Evolutionary conservation across 2,329 filamentous ascomycete genomes (phyloP).

Genomic region (Thyridium curvatum): DNA sequence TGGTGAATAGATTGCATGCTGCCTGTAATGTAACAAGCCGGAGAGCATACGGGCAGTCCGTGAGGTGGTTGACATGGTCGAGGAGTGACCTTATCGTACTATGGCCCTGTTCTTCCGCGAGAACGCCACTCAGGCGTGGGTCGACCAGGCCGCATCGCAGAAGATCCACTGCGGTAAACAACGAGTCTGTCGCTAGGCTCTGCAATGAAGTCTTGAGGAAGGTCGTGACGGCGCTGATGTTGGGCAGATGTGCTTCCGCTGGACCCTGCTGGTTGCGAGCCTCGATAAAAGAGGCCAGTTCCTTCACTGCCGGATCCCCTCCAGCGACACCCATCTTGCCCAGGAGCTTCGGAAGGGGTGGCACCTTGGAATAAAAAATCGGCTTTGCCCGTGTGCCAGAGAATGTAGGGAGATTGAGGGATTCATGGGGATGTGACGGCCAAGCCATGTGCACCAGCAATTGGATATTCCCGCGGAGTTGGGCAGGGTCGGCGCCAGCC

Average conservation of each 20-base stretch:
- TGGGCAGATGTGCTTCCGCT: slow-evolving; percentile 63
- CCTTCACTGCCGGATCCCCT: slow-evolving; percentile 53
- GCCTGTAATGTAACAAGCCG: slow-evolving; percentile 80
- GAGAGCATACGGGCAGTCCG: slow-evolving; percentile 68
- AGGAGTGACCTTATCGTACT: slow-evolving; percentile 58
- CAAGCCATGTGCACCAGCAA: slow-evolving; percentile 70
- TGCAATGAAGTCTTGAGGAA: slow-evolving; percentile 52
- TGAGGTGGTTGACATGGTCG: slow-evolving; percentile 48
- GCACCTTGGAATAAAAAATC: slow-evolving; percentile 69
- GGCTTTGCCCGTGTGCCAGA: slow-evolving; percentile 57
- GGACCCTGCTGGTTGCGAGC: slow-evolving; percentile 49
- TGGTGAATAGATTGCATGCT: slow-evolving; percentile 78
- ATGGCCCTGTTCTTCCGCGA: slow-evolving; percentile 67
- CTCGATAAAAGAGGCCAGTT: slow-evolving; percentile 67
- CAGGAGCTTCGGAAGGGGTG: slow-evolving; percentile 75
- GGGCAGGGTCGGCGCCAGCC: slow-evolving; percentile 66
- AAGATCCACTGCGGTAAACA: slow-evolving; percentile 83
- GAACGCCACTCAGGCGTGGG: slow-evolving; percentile 71
- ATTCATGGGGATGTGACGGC: slow-evolving; percentile 69
- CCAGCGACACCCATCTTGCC: slow-evolving; percentile 64
- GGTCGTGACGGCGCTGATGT: slow-evolving; percentile 57
- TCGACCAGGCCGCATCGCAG: slow-evolving; percentile 74
- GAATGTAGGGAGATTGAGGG: slow-evolving; percentile 64
- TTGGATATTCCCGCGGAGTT: slow-evolving; percentile 65
- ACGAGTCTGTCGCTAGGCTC: slow-evolving; percentile 52